phyloP scores from a whole-genome alignment of 495 filamentous ascomycete species.

The Podospora appendiculata region DNA sequence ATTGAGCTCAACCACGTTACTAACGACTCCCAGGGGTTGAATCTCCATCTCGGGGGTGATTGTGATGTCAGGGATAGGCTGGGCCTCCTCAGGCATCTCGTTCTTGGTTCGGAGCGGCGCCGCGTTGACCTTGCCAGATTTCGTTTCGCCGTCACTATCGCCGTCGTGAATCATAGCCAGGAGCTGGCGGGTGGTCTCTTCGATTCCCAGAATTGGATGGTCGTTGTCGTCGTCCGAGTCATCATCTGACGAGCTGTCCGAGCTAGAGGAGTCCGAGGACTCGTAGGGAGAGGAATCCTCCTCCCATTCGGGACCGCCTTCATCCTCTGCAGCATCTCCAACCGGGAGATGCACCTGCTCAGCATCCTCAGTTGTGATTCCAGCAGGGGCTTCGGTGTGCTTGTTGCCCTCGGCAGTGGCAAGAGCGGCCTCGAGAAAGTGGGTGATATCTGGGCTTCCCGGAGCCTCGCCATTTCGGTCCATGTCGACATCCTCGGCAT shows the following conservation, averaged over 20 bases:
- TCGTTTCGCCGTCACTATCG: constrained; percentile 51
- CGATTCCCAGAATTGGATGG: constrained; percentile 51
- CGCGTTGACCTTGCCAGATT: constrained; percentile 37
- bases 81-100: constrained; percentile 58
- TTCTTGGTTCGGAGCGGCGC: constrained; percentile 61
- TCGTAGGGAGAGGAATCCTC: constrained; percentile 56
- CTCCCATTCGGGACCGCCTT: constrained; percentile 39
- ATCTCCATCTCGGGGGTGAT: constrained; percentile 72
- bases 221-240: constrained; percentile 54
- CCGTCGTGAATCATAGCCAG: constrained; percentile 64
- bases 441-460: constrained; percentile 29
- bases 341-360: too few species aligned
- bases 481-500: neutral
- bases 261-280: constrained; percentile 30
- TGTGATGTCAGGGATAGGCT: constrained; percentile 64
- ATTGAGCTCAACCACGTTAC: constrained; percentile 65
- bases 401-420: too few species aligned
- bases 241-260: constrained; percentile 42
- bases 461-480: constrained; percentile 6
- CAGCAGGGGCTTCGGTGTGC: too few species aligned
- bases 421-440: constrained; percentile 34
- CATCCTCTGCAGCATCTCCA: neutral
- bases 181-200: constrained; percentile 70
- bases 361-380: too few species aligned
- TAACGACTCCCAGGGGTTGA: constrained; percentile 61